These are phyloP conservation scores for Lagenidium giganteum DNA, from an alignment of 352 stramenopile species.

Conservation along the genomic window DNA sequence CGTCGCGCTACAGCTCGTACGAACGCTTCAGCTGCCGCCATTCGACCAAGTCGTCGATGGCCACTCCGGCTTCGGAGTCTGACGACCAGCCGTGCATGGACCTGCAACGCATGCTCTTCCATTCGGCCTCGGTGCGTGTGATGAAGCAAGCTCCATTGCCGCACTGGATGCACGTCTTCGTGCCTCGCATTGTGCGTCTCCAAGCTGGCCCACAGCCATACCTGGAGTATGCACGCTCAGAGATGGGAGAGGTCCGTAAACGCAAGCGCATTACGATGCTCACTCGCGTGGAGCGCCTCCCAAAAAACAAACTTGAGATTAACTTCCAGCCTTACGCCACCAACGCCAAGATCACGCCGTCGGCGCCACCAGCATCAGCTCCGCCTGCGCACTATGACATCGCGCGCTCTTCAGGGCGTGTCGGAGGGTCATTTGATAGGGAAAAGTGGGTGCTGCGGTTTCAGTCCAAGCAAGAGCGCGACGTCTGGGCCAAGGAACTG, in stretches of 20 bases:
- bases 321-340: slow-evolving; percentile 36
- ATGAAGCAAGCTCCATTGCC: slow-evolving; percentile 63
- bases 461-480: slow-evolving; percentile 64
- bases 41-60: slow-evolving; percentile 13
- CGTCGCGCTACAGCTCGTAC: not conserved
- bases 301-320: slow-evolving; percentile 66
- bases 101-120: slow-evolving; percentile 51
- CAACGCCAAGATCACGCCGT: not conserved
- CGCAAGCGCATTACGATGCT: slow-evolving; percentile 54
- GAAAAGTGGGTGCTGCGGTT: slow-evolving; percentile 76
- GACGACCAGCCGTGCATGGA: slow-evolving; percentile 26
- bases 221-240: slow-evolving; percentile 59
- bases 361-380: slow-evolving; percentile 2
- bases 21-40: not conserved
- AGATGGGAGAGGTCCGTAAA: slow-evolving; percentile 49
- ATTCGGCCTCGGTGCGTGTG: slow-evolving; percentile 33
- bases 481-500: slow-evolving; percentile 52
- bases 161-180: slow-evolving; percentile 78
- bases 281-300: slow-evolving; percentile 50
- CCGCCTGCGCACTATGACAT: slow-evolving; percentile 9
- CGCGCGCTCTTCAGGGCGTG: slow-evolving; percentile 11
- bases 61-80: slow-evolving; percentile 14
- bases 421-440: too few species aligned
- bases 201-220: slow-evolving; percentile 55
- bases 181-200: slow-evolving; percentile 51